Evolutionary conservation across 352 stramenopile genomes (phyloP), one percentile per base, ranked within the genome.

Genomic region (Pythium rhizo-oryzae): DNA sequence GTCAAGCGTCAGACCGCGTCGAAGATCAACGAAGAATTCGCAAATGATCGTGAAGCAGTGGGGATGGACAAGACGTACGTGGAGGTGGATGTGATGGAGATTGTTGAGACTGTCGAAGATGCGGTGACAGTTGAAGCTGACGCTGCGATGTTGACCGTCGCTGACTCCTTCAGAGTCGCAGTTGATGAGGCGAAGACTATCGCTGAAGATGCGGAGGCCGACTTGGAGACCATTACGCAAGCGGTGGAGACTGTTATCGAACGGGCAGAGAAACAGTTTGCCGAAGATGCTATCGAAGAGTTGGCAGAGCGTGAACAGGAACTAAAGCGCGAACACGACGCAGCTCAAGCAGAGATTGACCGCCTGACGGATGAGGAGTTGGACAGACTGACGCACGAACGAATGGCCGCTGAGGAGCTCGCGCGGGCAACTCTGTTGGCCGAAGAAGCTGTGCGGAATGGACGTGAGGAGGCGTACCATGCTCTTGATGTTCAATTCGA

Each of bases 1-100:
- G 49, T 50, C 1, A 70, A 65, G 46, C 47, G 39, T 0, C 55
- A 70, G 37, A 37, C 55, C 2, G 19, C 21, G 8, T 11, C 44
- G 23, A 44, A 37, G n/a, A 8, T 60, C 23, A 23, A 33, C 1
- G 55, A 64, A 11, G 44, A 59, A 35, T 16, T 37, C 19, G 37
- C 12, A 24, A 11, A 33, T 21, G 63, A 62, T 64, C 56, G 30
- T 0, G 44, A 46, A 9, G 16, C 28, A 12, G 23, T 63, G 25
- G 25, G 12, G 23, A 7, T 51, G 19, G 54, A 63, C 15, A 57
- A 53, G 25, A 11, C 59, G 9, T 43, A 50, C 33, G 55, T 55
- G 21, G 35, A 59, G 41, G 63, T 65, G 25, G 63, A 70, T 9
- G 33, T 70, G 21, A 53, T 70, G 46, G 47, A 70, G 18, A 35